Evolutionary conservation across 768 basidiomycete genomes (phyloP), one percentile per base, ranked within the genome.

Genomic region (Mycena olivaceomarginata): DNA sequence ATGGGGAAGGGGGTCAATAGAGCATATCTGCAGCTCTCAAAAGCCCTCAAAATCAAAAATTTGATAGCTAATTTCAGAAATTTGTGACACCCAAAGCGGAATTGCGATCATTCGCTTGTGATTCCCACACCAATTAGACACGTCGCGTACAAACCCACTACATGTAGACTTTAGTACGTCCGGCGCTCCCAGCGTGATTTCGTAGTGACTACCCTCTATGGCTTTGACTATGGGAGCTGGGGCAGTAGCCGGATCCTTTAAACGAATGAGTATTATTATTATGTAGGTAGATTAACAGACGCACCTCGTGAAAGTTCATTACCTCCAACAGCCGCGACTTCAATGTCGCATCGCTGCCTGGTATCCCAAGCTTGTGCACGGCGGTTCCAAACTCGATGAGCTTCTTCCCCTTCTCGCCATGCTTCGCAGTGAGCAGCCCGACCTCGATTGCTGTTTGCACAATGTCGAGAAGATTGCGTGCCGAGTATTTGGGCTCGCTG

Each of bases 271-370:
- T 4, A 18, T 22, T 16, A 40, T 9, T 0, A 16, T 22, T 40
- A 3, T 12, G 31, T 5, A 59, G 25, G 25, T 6, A 45, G 43
- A 53, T n/a, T 41, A 70, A 56, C 5, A 3, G 40, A 70, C 68
- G 57, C 40, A 70, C 68, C 68, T 70, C 57, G n/a, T 70, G 68
- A 13, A n/a, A 70, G 4, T 39, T 31, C 37, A 70, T 16, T 9
- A 74, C 22, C 11, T 74, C 72, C 25, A 45, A 11, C 12, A 67
- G 31, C 13, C 66, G 66, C 45, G 45, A 2, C 66, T 67, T 67
- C 37, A 62, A 62, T 18, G 12, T 4, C 5, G 11, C 37, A 40
- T 62, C 59, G 20, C 59, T 62, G 59, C 59, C 59, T 20, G 15
- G 1, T 37, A 62, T 40, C 5, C 59, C 59, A 8, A 62, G 59